Evolutionary conservation across 179 eudicot genomes (phyloP), one percentile per base, ranked within the genome.

Genomic region (Heliamphora ciliata): DNA sequence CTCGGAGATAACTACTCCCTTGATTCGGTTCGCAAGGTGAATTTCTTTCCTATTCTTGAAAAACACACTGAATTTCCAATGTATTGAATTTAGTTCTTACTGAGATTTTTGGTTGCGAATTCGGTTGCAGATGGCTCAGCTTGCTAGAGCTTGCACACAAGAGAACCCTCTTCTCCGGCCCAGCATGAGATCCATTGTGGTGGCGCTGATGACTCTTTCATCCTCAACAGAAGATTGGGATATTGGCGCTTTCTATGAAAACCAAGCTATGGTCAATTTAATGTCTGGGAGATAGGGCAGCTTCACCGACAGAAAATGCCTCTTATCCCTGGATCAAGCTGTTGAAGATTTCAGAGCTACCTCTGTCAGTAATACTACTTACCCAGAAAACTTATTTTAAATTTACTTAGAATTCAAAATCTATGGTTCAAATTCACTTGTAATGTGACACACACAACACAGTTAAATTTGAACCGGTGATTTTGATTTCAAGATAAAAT

Each of bases 111-210:
- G 50, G 79, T 24, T 10, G 55, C 24, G 11, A 1, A 21, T 81
- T 58, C 51, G 74, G 77, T 77, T 84, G 80, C 87, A 91, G 95
- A 81, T 91, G 89, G 93, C 91, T 79, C 85, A 89, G 83, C 89
- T 91, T 75, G 95, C 93, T 0, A 88, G 72, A 86, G 86, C 88
- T 58, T 91, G 93, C 83, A 90, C 95, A 5, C 91, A 86, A 4
- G 89, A 89, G 8, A 81, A 88, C 60, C 91, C 93, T 4, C 88
- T 89, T 47, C 83, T 78, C 48, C 82, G 95, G 77, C 93, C 93
- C 10, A 90, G 82, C 82, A 90, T 91, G 93, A 89, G 95, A 81
- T 89, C 91, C 0, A 88, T 87, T 79, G 95, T 89, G 81, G 95
- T 91, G 69, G 92, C 88, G 67, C 81, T 90, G 64, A 85, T 83